Conservation (phyloP, 345 rosid genomes). For the Arabis alpina region DNA sequence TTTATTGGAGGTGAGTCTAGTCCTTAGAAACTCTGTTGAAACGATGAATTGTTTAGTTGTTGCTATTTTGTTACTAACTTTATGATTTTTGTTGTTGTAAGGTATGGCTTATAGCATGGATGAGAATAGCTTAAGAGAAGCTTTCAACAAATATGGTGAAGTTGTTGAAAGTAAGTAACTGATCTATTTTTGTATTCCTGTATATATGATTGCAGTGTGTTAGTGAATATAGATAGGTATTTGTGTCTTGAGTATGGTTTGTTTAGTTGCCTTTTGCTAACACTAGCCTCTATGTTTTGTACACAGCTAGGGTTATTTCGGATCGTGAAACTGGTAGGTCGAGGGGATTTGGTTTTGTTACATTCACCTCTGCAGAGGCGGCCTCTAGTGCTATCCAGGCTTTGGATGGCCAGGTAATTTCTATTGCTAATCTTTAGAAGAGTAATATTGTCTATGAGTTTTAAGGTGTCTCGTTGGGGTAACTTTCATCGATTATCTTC, state of each 20-base stretch:
- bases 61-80: constrained; percentile 1
- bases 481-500: not conserved
- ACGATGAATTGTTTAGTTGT: not conserved
- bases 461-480: constrained; percentile 2
- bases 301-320: constrained; percentile 79
- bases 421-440: not conserved
- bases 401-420: constrained; percentile 86
- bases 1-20: constrained; percentile 75
- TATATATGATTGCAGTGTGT: constrained; percentile 1
- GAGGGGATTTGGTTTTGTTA: constrained; percentile 91
- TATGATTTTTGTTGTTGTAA: constrained; percentile 35
- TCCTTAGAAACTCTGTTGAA: not conserved
- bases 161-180: constrained; percentile 66
- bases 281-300: not conserved
- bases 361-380: constrained; percentile 64
- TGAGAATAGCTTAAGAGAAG: constrained; percentile 66
- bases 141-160: constrained; percentile 80
- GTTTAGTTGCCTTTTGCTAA: constrained; percentile 23
- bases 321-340: constrained; percentile 94
- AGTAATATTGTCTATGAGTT: constrained; percentile 1
- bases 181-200: constrained; percentile 15
- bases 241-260: constrained; percentile 16
- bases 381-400: constrained; percentile 96
- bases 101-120: constrained; percentile 76
- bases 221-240: constrained; percentile 5